Evolutionary conservation across 306 rosid genomes (phyloP), one percentile per base, ranked within the genome.

Genomic region (Cucurbita maxima): DNA sequence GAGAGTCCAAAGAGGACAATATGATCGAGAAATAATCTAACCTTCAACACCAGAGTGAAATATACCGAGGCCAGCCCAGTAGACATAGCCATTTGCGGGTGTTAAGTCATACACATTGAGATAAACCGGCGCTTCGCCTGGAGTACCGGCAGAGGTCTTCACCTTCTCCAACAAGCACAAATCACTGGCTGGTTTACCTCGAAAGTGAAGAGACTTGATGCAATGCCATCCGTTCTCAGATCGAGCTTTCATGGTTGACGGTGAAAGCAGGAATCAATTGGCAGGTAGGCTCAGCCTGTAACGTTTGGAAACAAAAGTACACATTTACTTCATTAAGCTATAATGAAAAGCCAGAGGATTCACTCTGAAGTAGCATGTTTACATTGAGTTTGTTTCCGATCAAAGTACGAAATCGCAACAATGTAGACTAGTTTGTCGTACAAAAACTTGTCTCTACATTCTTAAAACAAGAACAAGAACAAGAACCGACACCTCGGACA

Each of bases 1-100:
- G 34, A 30, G 2, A 30, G 34, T 3, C 3, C 34, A 30, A 30
- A 30, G 34, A 2, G 2, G 34, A 30, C 34, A 1, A 30, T 30
- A 30, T 30, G 34, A 30, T 30, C 4, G 14, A 14, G 58, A 69
- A 14, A 56, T 9, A 53, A 19, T 37, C 64, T 43, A 12, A 72
- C 76, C 76, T 72, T 72, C 76, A 3, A 72, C 25, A 10, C 76
- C 76, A 13, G 76, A 72, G 76, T 72, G 76, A 40, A 72, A 72
- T 51, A 72, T 72, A 6, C 76, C 76, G 12, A 72, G 66, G 19
- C 76, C 76, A 19, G 52, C 76, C 76, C 76, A 72, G 54, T 72
- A 72, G 52, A 72, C 51, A 4, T 72, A 72, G 52, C 76, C 76
- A 72, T 72, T 72, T 38, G 64, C 76, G 0, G 76, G 76, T 25